Evolutionary conservation across 2,329 filamentous ascomycete species (phyloP).

Genomic region (Cladosporium sp.): DNA sequence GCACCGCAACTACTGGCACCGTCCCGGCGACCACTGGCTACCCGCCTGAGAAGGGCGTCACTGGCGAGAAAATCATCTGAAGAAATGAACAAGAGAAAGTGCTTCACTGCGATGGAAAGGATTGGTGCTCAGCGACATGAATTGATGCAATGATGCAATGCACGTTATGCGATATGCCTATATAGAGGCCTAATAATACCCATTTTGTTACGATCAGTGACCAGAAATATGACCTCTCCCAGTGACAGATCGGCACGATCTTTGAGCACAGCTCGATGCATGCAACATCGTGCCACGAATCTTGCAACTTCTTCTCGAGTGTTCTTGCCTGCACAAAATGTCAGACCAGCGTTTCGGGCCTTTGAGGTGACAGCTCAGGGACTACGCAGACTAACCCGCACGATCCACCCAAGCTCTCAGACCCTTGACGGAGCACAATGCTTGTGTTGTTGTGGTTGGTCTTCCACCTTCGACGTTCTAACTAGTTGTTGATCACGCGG

Average conservation of each 20-base stretch:
- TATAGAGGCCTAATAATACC: neutral
- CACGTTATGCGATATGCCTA: neutral
- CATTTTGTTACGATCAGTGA: neutral
- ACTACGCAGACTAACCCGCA: neutral
- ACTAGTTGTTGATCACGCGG: neutral
- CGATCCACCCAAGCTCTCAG: conserved; percentile 2
- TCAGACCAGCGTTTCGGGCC: neutral
- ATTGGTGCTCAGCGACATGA: neutral
- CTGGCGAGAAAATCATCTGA: neutral
- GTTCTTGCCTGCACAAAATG: neutral
- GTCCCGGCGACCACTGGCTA: conserved; percentile 3
- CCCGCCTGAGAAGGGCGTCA: conserved; percentile 2
- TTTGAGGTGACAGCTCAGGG: conserved; percentile 2
- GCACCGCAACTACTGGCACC: neutral
- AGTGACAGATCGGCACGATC: no score
- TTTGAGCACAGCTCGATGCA: no score
- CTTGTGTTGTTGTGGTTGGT: neutral
- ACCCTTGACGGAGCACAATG: neutral
- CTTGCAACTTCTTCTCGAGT: neutral
- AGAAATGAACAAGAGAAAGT: neutral
- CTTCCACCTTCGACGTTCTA: neutral
- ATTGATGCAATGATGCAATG: neutral
- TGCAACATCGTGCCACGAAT: no score
- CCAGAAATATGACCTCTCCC: no score
- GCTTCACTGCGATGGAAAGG: neutral